Conservation (phyloP, 129 eudicot genomes). For the Glebionis coronaria region DNA sequence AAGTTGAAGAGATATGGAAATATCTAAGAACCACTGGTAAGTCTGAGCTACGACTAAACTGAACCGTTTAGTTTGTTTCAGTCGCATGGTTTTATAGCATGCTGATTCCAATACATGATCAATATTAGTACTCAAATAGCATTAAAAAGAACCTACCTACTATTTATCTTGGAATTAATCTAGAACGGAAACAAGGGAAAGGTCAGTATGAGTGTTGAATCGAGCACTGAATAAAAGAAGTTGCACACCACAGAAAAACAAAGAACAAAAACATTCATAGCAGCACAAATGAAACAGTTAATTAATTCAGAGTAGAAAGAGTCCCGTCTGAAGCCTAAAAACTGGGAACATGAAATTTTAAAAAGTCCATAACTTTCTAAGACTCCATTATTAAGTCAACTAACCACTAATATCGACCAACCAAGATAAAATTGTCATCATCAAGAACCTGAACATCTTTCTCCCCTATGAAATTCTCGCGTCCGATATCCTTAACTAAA, state of each 20-base stretch:
- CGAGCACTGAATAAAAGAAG: too few species aligned
- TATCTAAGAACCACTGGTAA: too few species aligned
- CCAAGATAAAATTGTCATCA: constrained; percentile 62
- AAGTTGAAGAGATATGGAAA: too few species aligned
- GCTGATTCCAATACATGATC: too few species aligned
- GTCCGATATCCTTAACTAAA: constrained; percentile 59
- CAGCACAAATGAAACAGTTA: background rate
- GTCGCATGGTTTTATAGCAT: too few species aligned
- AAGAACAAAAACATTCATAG: constrained; percentile 5
- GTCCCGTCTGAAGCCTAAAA: background rate
- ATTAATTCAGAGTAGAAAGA: background rate
- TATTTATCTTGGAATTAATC: too few species aligned
- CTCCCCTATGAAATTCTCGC: constrained; percentile 64
- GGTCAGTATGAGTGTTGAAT: too few species aligned
- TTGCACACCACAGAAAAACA: background rate
- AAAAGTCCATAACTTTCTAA: constrained; percentile 11
- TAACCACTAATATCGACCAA: constrained; percentile 60
- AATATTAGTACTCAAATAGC: too few species aligned
- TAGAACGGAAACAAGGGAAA: too few species aligned
- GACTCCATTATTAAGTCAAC: constrained; percentile 23
- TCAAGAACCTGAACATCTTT: constrained; percentile 76
- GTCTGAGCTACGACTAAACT: too few species aligned
- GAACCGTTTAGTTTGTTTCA: too few species aligned
- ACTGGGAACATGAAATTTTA: background rate
- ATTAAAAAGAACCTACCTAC: too few species aligned